phyloP scores from a whole-genome alignment of 2,329 filamentous ascomycete genomes.

The Fusarium xyrophilum region DNA sequence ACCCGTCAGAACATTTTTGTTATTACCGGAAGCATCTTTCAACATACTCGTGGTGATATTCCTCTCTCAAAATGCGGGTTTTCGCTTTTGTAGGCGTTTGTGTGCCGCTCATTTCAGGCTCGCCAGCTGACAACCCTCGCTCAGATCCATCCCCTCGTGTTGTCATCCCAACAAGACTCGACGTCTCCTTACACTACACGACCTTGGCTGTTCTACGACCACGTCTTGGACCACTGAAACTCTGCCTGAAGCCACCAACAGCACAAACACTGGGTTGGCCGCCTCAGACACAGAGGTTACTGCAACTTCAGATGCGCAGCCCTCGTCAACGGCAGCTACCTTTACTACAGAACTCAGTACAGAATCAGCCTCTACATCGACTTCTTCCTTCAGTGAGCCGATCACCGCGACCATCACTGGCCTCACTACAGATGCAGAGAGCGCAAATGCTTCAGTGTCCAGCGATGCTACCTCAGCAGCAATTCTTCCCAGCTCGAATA shows the following conservation, averaged over 20 bases:
- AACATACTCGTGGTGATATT: neutral
- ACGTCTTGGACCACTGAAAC: neutral
- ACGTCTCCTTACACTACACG: neutral
- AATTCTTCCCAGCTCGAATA: neutral
- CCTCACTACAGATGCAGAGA: neutral
- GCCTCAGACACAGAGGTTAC: neutral
- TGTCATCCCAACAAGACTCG: neutral
- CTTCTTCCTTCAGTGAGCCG: neutral
- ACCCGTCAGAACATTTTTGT: too few relatives aligned
- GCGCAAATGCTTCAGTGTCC: neutral
- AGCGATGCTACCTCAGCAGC: neutral
- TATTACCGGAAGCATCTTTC: neutral
- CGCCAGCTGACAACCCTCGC: neutral
- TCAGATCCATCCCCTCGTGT: neutral
- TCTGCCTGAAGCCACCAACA: neutral
- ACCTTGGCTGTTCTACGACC: accelerated
- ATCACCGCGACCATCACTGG: neutral
- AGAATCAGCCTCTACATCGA: neutral
- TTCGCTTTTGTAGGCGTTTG: neutral
- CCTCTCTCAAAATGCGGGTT: neutral
- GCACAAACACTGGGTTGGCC: neutral
- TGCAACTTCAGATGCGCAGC: neutral
- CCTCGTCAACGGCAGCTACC: neutral
- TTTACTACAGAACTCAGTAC: neutral
- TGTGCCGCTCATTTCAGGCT: neutral